phyloP scores from a whole-genome alignment of 192 early-diverging fungal species.

The Coemansia sp. region DNA sequence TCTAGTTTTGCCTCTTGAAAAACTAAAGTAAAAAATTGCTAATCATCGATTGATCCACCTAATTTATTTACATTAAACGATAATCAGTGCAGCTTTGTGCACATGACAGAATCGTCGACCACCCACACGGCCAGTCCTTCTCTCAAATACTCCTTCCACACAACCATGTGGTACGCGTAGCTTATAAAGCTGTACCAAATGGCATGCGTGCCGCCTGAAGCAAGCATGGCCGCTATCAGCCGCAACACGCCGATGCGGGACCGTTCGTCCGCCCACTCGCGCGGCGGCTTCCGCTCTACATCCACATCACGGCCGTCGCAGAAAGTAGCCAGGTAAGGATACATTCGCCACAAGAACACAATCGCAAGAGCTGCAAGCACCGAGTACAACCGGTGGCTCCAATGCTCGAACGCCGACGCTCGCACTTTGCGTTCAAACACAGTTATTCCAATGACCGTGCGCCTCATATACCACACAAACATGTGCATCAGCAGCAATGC shows the following conservation, averaged over 20 bases:
- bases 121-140: conserved; percentile 54
- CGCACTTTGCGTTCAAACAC: conserved; percentile 50
- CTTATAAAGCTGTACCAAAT: conserved; percentile 58
- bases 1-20: too few species aligned
- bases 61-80: not conserved
- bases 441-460: conserved; percentile 45
- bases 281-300: conserved; percentile 4
- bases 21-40: not conserved
- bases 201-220: conserved; percentile 43
- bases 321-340: conserved; percentile 31
- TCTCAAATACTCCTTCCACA: conserved; percentile 50
- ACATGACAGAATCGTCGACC: conserved; percentile 34
- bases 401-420: conserved; percentile 22
- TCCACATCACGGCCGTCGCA: conserved; percentile 15
- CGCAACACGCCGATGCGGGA: conserved; percentile 13
- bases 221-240: conserved; percentile 27
- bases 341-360: conserved; percentile 36
- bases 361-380: conserved; percentile 34
- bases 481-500: conserved; percentile 39
- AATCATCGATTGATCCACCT: not conserved
- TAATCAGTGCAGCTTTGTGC: conserved; percentile 39
- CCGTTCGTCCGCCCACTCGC: conserved; percentile 28
- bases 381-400: conserved; percentile 50
- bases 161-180: conserved; percentile 52
- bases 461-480: conserved; percentile 51